Percentiles rank a stretch among this genome's conserved stretches.
Conservation (phyloP, 2,329 filamentous ascomycete genomes). For the Endothia cerciana region DNA sequence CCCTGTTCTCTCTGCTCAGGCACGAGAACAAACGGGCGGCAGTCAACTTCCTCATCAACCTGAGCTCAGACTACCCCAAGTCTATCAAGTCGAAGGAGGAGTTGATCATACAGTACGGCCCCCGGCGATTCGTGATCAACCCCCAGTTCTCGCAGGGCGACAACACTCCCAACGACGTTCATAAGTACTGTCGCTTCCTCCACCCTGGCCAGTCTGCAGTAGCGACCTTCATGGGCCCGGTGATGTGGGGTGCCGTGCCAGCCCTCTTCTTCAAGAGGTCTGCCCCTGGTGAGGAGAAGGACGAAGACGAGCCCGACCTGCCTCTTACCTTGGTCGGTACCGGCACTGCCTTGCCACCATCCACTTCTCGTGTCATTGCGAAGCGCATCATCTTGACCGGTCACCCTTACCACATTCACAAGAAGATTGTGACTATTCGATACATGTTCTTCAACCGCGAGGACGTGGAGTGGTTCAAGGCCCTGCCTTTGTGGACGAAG, state of each 20-base stretch:
- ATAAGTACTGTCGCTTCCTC: slow-evolving; percentile 92
- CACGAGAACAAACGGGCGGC: slow-evolving; percentile 95
- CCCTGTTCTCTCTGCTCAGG: slow-evolving; percentile 83
- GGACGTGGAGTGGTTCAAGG: slow-evolving; percentile 98
- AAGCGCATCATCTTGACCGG: slow-evolving; percentile 94
- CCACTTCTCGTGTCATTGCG: slow-evolving; percentile 78
- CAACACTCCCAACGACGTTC: slow-evolving; percentile 91
- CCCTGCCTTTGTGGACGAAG: slow-evolving; percentile 91
- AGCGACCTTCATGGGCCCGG: slow-evolving; percentile 84
- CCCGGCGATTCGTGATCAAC: slow-evolving; percentile 83
- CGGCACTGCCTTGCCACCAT: slow-evolving; percentile 82
- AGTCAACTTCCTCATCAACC: slow-evolving; percentile 86
- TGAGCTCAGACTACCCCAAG: slow-evolving; percentile 74
- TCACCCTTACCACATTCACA: slow-evolving; percentile 98
- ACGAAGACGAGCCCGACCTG: slow-evolving; percentile 48
- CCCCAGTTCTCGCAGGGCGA: slow-evolving; percentile 90
- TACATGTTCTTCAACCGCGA: slow-evolving; percentile 99
- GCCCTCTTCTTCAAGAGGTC: slow-evolving; percentile 81
- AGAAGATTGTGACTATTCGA: slow-evolving; percentile 91
- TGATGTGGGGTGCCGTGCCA: slow-evolving; percentile 92
- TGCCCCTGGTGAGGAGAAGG: slow-evolving; percentile 46
- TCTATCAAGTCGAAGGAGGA: slow-evolving; percentile 92
- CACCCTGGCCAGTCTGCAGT: slow-evolving; percentile 90
- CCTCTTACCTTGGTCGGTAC: slow-evolving; percentile 78
- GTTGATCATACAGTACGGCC: slow-evolving; percentile 87